Evolutionary conservation across 768 basidiomycete genomes (phyloP), one percentile per base, ranked within the genome.

Genomic region (Suillus plorans): DNA sequence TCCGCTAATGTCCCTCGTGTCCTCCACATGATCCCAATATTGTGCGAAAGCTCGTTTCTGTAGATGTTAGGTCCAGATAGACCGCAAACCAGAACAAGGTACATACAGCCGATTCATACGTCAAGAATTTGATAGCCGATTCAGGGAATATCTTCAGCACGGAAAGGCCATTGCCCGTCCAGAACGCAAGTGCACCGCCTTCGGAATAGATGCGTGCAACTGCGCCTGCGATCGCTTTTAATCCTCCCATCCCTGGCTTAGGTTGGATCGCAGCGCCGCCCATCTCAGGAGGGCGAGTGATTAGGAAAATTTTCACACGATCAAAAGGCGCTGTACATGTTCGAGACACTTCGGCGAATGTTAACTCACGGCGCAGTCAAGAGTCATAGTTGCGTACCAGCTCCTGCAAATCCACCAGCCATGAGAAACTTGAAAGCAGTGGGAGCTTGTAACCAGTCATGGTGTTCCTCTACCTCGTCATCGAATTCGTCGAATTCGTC

Each of bases 261-360:
- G 80, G 76, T 28, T 79, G 73, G 42, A 85, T 67, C 6, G 81
- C 68, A 22, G 85, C 71, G 14, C 87, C 89, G 25, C 87, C 86
- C 31, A 90, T 83, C 71, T 92, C 90, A 69, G 89, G 89, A 42
- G 89, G 81, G 64, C 93, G 84, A 31, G 97, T 99, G 67, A 99
- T 99, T 64, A 99, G 84, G 77, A 97, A 99, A 63, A 99, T 86
- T 76, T 97, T 99, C 60, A 99, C 82, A 62, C 97, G 88, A 79
- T 99, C 97, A 69, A 98, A 99, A 1, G 97, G 97, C 7, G 97
- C 97, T 0, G 97, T 99, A 65, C 94, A 95, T 53, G 96, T 92
- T 69, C 97, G 85, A 16, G 97, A 99, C 36, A 98, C 97, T 97
- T 71, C 18, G 41, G 28, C 18, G 25, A n/a, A n/a, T 13, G 22